phyloP scores from a whole-genome alignment of 208 protist species.

The Crithidia bombi region DNA sequence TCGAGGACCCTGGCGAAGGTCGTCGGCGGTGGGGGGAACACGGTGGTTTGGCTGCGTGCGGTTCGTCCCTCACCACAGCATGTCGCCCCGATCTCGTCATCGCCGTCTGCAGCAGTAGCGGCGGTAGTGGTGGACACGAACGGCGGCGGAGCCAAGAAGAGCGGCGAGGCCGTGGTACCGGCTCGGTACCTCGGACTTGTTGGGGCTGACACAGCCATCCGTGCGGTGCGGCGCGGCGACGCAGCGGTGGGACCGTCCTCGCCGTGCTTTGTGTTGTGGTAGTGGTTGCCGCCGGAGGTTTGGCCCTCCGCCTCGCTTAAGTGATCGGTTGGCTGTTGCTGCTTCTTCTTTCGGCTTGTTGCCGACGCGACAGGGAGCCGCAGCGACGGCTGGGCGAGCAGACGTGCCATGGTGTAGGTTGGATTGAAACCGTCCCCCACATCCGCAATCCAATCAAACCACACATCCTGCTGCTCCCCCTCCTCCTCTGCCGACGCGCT shows the following conservation, averaged over 20 bases:
- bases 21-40: neutral
- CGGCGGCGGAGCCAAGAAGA: neutral
- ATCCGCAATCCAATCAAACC: constrained; percentile 89
- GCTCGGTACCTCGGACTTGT: neutral
- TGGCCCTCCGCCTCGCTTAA: neutral
- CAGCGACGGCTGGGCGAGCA: constrained; percentile 68
- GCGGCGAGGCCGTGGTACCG: neutral
- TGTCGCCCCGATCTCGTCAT: too few species aligned
- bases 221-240: neutral
- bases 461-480: constrained; percentile 46
- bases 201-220: neutral
- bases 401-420: constrained; percentile 80
- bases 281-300: neutral
- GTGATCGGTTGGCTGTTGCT: neutral
- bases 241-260: neutral
- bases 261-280: too few species aligned
- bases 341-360: neutral
- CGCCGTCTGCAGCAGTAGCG: neutral
- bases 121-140: neutral
- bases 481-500: neutral
- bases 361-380: constrained; percentile 15
- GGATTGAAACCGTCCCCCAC: constrained; percentile 90
- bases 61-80: neutral
- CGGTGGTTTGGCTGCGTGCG: neutral
- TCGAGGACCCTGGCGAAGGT: too few species aligned